Evolutionary conservation across 2,329 filamentous ascomycete species (phyloP), one percentile per base, ranked within the genome.

Genomic region (Aspergillus ochraceus): DNA sequence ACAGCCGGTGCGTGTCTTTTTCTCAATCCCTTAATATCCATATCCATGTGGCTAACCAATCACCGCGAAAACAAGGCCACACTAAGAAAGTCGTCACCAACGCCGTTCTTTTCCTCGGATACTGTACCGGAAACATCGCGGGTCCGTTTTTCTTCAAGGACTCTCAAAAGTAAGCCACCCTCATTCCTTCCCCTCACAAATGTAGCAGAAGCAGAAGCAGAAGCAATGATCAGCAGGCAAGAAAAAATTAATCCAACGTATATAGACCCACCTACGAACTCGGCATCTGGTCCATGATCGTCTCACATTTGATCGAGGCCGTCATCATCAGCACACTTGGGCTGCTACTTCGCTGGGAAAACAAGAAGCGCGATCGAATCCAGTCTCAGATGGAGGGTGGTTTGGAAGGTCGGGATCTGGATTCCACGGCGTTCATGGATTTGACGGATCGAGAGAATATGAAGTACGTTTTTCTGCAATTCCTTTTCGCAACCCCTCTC

Each of bases 71-170:
- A 71, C 54, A 67, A 60, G 85, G 85, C 0, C 84, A 86, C 62
- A 86, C 84, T 1, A 88, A 88, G 69, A 87, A 88, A 68, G 84
- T 88, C 50, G 82, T 87, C 26, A 85, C 85, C n/a, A 86, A 86
- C 22, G 85, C 83, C 1, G 81, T 86, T 58, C 77, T 87, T 2
- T 87, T 86, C 74, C 76, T 88, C 10, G 84, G 84, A 0, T 84
- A 84, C 58, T 87, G 84, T 65, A 79, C 83, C 1, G 86, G 85
- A 5, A 88, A 88, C 66, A 86, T 88, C 47, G 81, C 80, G 4
- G 83, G 85, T 0, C 86, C 86, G 0, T 87, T 88, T 71, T 88
- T 88, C 74, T 88, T 87, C 71, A 81, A 82, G 54, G 73, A 79
- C 0, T 67, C 77, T n/a, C 84, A 88, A 65, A 72, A 77, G 65